These are phyloP conservation scores for Chenopodium quinoa DNA, from an alignment of 148 eudicot species.

Conservation along the genomic window DNA sequence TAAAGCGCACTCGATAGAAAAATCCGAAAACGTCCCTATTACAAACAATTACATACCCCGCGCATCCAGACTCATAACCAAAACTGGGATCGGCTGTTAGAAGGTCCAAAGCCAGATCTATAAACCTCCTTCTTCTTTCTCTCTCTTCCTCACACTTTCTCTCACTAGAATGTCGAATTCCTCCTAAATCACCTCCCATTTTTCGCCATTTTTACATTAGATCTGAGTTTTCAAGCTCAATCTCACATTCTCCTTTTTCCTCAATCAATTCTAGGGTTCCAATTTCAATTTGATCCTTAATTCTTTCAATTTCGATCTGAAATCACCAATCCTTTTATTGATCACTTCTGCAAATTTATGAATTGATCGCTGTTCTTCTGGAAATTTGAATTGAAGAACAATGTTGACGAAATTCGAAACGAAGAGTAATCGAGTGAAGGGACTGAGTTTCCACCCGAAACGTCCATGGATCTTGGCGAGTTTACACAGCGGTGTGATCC, in stretches of 20 bases:
- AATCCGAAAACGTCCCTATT: too few relatives aligned
- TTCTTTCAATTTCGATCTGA: background rate
- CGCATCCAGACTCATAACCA: background rate
- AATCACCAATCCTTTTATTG: background rate
- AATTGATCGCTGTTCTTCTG: background rate
- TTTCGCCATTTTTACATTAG: background rate
- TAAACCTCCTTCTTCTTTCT: background rate
- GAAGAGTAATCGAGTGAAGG: constrained; percentile 82
- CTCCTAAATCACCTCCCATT: constrained; percentile 8
- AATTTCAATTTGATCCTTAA: too few relatives aligned
- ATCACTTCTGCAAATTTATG: background rate
- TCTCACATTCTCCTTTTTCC: background rate
- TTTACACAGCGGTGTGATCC: constrained; percentile 78
- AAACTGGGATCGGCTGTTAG: background rate
- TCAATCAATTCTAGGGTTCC: constrained; percentile 18
- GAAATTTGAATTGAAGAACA: background rate
- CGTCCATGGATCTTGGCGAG: constrained; percentile 84
- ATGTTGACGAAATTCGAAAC: constrained; percentile 89
- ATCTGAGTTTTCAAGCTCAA: constrained; percentile 18
- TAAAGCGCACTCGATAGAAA: too few relatives aligned
- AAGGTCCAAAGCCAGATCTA: background rate
- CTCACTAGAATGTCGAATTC: constrained; percentile 10
- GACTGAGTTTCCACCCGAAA: constrained; percentile 68
- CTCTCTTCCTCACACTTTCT: background rate
- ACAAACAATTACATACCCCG: background rate